Conservation (phyloP, 257 asterid species). For the Nicotiana benthamiana region DNA sequence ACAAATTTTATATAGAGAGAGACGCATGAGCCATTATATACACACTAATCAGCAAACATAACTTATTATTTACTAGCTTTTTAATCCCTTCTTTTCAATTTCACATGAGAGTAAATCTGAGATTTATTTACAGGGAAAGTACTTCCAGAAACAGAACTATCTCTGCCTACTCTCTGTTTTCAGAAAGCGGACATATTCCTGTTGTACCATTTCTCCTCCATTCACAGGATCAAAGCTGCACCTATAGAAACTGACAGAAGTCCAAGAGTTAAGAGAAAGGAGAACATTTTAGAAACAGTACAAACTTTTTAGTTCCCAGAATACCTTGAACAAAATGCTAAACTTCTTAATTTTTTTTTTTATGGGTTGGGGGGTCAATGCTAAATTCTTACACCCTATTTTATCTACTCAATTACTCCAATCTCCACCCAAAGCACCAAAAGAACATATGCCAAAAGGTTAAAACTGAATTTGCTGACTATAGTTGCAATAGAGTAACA, state of each 20-base stretch:
- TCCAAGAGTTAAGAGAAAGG: slow-evolving; percentile 5
- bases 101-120: not conserved
- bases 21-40: not conserved
- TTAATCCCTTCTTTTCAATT: not conserved
- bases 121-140: not conserved
- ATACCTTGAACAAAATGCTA: not conserved
- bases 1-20: not conserved
- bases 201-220: slow-evolving; percentile 86
- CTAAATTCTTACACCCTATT: not conserved
- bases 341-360: not conserved
- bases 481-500: not conserved
- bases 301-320: not conserved
- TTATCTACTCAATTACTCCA: not conserved
- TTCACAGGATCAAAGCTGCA: slow-evolving; percentile 79
- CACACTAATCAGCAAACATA: not conserved
- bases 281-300: not conserved
- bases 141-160: slow-evolving; percentile 14
- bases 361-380: too few relatives aligned
- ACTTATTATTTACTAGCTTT: not conserved
- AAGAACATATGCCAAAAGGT: not conserved
- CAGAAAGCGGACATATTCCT: slow-evolving; percentile 59
- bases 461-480: not conserved
- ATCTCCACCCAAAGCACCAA: not conserved
- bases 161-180: slow-evolving; percentile 44
- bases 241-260: slow-evolving; percentile 54